phyloP scores from a whole-genome alignment of 2,329 filamentous ascomycete species.

The Pseudocercospora fijiensis region DNA sequence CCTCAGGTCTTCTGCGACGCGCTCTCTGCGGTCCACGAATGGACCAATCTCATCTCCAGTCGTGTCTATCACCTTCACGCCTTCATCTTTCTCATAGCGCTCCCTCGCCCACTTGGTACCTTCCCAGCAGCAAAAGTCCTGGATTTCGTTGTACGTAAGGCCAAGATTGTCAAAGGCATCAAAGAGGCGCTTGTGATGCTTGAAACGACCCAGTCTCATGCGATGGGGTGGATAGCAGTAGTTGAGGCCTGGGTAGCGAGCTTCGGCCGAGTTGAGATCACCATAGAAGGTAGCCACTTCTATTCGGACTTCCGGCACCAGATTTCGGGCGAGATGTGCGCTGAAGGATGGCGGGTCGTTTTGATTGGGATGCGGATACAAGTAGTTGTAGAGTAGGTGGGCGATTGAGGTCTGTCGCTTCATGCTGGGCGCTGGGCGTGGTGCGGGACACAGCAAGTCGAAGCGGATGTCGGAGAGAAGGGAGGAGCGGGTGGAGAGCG shows the following conservation, averaged over 20 bases:
- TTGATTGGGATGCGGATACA: conserved; percentile 67
- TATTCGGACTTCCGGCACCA: conserved; percentile 75
- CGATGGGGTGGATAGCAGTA: conserved; percentile 72
- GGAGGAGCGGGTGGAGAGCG: neutral
- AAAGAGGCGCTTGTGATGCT: conserved; percentile 74
- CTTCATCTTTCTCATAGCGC: conserved; percentile 73
- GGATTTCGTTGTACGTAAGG: conserved; percentile 69
- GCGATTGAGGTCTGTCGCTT: conserved; percentile 68
- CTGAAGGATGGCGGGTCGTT: conserved; percentile 71
- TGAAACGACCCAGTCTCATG: conserved; percentile 73
- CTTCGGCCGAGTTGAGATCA: conserved; percentile 74
- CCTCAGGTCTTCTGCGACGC: conserved; percentile 21
- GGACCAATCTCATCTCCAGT: conserved; percentile 66
- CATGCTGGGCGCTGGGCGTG: conserved; percentile 53
- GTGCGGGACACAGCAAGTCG: neutral
- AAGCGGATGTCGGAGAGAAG: neutral
- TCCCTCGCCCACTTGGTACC: conserved; percentile 81
- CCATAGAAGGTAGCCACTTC: conserved; percentile 78
- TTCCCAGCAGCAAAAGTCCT: conserved; percentile 74
- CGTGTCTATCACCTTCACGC: conserved; percentile 67
- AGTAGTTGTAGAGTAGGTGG: conserved; percentile 69
- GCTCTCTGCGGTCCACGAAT: conserved; percentile 51
- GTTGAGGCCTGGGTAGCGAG: conserved; percentile 78
- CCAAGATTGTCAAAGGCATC: conserved; percentile 69
- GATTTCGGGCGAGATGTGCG: conserved; percentile 65